phyloP scores from a whole-genome alignment of 1,284 basidiomycete genomes.

The Phellinidium pouzarii region DNA sequence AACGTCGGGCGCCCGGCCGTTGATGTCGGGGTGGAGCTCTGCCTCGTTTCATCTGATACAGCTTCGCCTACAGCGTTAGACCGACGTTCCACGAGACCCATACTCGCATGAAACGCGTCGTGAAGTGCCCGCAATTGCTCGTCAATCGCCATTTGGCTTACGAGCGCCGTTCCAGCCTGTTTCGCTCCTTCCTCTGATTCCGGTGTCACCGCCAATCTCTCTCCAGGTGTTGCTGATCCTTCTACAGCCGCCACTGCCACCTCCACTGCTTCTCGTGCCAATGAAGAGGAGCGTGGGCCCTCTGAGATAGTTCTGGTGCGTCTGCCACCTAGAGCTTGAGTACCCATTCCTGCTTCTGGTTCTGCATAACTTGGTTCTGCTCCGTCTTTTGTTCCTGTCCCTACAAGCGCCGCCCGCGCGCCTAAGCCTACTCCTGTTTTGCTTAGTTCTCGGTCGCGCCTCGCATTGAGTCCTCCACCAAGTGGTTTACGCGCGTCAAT shows the following conservation, averaged over 20 bases:
- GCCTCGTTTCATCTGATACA: background rate
- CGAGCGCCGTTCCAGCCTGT: background rate
- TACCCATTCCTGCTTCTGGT: background rate
- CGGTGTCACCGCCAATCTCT: slow-evolving; percentile 6
- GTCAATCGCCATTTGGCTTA: slow-evolving; percentile 45
- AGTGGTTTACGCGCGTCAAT: slow-evolving; percentile 64
- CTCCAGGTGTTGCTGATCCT: slow-evolving; percentile 32
- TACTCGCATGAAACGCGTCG: slow-evolving; percentile 51
- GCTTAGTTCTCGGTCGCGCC: slow-evolving; percentile 17
- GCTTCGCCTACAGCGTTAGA: background rate
- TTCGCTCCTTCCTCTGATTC: background rate
- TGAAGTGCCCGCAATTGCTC: slow-evolving; percentile 58
- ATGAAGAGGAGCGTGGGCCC: slow-evolving; percentile 3
- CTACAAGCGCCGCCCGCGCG: background rate
- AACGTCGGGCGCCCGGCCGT: background rate
- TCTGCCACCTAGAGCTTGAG: background rate
- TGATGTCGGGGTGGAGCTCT: background rate
- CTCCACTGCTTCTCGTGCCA: background rate
- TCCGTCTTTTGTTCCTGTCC: background rate
- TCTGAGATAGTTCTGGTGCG: slow-evolving; percentile 12
- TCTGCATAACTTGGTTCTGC: background rate
- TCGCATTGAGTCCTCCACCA: slow-evolving; percentile 10
- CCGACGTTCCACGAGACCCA: slow-evolving; percentile 27
- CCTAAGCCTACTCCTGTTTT: slow-evolving; percentile 7
- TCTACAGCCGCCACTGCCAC: slow-evolving; percentile 13